Evolutionary conservation across 2,329 filamentous ascomycete species (phyloP).

Genomic region (Aspergillus sp.): DNA sequence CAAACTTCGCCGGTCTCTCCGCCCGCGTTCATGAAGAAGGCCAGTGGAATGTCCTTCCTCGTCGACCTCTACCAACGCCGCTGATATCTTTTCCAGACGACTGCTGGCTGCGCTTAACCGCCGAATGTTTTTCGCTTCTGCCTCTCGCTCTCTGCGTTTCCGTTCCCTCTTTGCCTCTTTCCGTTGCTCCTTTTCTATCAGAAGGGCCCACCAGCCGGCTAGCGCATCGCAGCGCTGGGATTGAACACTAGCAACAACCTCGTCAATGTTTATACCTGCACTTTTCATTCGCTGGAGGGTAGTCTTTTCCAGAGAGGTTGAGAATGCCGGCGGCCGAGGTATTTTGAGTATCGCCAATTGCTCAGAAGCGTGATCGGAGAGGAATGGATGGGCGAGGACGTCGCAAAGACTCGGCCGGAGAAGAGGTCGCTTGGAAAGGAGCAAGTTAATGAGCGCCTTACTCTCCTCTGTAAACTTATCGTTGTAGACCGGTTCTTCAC

Average conservation of each 20-base stretch:
- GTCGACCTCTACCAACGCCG: slow-evolving; percentile 75
- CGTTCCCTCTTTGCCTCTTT: slow-evolving; percentile 80
- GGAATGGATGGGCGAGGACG: slow-evolving; percentile 84
- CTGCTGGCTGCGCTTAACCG: slow-evolving; percentile 89
- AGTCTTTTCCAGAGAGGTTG: slow-evolving; percentile 85
- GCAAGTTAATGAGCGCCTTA: slow-evolving; percentile 71
- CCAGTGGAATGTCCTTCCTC: slow-evolving; percentile 65
- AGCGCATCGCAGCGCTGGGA: slow-evolving; percentile 87
- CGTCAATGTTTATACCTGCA: slow-evolving; percentile 91
- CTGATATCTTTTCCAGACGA: slow-evolving; percentile 78
- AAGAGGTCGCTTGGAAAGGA: slow-evolving; percentile 91
- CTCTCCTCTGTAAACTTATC: slow-evolving; percentile 79
- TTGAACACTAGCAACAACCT: slow-evolving; percentile 91
- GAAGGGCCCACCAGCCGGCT: slow-evolving; percentile 92
- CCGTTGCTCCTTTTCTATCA: slow-evolving; percentile 91
- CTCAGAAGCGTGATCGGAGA: slow-evolving; percentile 81
- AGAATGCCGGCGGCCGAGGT: slow-evolving; percentile 79
- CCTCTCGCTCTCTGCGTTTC: slow-evolving; percentile 83
- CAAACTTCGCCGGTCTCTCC: slow-evolving; percentile 75
- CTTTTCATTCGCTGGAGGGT: slow-evolving; percentile 90
- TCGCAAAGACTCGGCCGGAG: slow-evolving; percentile 81
- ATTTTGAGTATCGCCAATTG: slow-evolving; percentile 89
- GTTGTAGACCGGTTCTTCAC: slow-evolving; percentile 83
- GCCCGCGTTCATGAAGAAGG: slow-evolving; percentile 71
- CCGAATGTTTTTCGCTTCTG: slow-evolving; percentile 76